Evolutionary conservation across 768 basidiomycete genomes (phyloP), one percentile per base, ranked within the genome.

Genomic region (Crassisporium funariophilum): DNA sequence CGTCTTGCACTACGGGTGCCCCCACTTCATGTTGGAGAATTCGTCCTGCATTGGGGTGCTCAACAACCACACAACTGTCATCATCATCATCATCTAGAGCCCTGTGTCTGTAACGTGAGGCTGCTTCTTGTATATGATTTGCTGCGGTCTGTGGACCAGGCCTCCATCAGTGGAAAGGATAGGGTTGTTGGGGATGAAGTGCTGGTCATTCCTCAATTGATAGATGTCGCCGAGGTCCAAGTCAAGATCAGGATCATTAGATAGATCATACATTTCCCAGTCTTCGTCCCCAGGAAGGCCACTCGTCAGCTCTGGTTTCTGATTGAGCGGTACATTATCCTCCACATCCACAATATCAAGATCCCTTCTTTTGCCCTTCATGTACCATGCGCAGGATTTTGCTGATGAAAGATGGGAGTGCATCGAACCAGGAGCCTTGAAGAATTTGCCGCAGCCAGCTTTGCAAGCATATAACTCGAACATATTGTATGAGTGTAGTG

Each of bases 131-230:
- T 10, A 44, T 34, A 5, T 27, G 36, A 35, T 55, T 45, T 38
- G 25, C 29, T 8, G 49, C 45, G 24, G 50, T 58, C 20, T 42
- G 47, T 13, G 53, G 50, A 8, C 53, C 53, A 19, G 53, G 50
- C 4, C 53, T n/a, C 56, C 13, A 42, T 31, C 21, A 29, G 35
- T 16, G n/a, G 13, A 10, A 19, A 15, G 5, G 9, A 31, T 5
- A n/a, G 38, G 4, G 8, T 12, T 4, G 34, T 17, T 8, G 39
- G 19, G 39, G 17, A 34, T 17, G 3, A n/a, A 24, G 23, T 23
- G 40, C n/a, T 11, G 27, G 15, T 48, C 39, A n/a, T n/a, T n/a
- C n/a, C n/a, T n/a, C n/a, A n/a, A n/a, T 23, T 44, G 13, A 9
- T 27, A 19, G 25, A 24, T 9, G 6, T 35, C 16, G 10, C 19